Evolutionary conservation across 2,329 filamentous ascomycete species (phyloP).

Genomic region (Dactylellina leptospora): DNA sequence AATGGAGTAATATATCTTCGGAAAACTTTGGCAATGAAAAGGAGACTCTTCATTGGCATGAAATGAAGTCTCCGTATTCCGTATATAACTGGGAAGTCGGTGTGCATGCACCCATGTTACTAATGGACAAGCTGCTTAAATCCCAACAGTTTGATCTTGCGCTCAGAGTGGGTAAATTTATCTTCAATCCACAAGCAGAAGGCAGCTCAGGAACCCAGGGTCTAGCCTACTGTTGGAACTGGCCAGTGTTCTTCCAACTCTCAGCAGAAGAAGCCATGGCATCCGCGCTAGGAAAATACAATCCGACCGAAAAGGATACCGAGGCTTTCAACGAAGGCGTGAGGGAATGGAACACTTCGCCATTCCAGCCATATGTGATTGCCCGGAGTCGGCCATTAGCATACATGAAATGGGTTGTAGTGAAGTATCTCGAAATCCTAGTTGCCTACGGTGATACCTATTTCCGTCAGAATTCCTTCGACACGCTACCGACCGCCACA

Average conservation of each 20-base stretch:
- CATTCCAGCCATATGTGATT: conserved; percentile 55
- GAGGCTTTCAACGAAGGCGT: conserved; percentile 4
- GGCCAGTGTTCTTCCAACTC: conserved; percentile 36
- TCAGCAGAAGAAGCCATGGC: not conserved
- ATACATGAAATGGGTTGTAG: conserved; percentile 59
- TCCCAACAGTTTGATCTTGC: conserved; percentile 16
- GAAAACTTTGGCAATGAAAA: not conserved
- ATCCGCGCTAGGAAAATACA: not conserved
- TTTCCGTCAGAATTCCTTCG: conserved; percentile 56
- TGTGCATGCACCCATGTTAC: conserved; percentile 8
- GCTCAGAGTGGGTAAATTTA: not conserved
- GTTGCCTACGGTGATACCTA: conserved; percentile 58
- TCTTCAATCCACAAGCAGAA: conserved; percentile 7
- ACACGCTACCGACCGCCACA: conserved; percentile 58
- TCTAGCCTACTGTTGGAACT: conserved; percentile 47
- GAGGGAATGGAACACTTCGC: conserved; percentile 54
- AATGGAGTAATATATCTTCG: not conserved
- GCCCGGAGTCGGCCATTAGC: conserved; percentile 56
- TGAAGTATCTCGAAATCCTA: conserved; percentile 59
- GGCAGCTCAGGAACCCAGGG: not conserved
- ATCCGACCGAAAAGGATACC: conserved; percentile 6
- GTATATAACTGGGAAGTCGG: conserved; percentile 21
- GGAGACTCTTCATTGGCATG: conserved; percentile 40
- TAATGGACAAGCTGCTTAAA: conserved; percentile 7
- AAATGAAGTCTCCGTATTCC: conserved; percentile 26